Evolutionary conservation across 2,329 filamentous ascomycete species (phyloP), one percentile per base, ranked within the genome.

Genomic region (Botrytis cinerea): DNA sequence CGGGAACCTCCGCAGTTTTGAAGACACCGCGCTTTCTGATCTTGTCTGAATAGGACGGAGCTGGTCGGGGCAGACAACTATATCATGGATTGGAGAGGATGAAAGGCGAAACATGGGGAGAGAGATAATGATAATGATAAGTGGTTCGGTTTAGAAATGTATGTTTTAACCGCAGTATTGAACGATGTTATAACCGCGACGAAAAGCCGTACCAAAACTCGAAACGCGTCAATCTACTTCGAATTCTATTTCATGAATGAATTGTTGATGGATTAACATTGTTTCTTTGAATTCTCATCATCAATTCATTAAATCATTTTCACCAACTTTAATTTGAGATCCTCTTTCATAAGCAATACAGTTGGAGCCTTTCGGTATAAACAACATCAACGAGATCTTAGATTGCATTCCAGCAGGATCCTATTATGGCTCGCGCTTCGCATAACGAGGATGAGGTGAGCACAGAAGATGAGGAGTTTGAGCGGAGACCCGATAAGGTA

Each of bases 401-500:
- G 63, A 66, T 38, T 66, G 7, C 28, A 38, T 66, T 48, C 28
- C 63, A 68, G 38, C n/a, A 57, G 40, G 2, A 38, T 32, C n/a
- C 35, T n/a, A 22, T 28, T 28, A 60, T 61, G 59, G 14, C 32
- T n/a, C 54, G 4, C 28, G 46, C 28, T 35, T 18, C 22, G 40
- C 68, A 60, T 25, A n/a, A 28, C 25, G 66, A 68, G 18, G 66
- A 57, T 43, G 64, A 28, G 43, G 48, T 68, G 25, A 57, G 32
- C 48, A 57, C 68, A 40, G 54, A 70, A 48, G 54, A 48, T 60
- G 38, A 54, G 51, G 12, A 38, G 5, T 48, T 46, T 40, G 32
- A 70, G 62, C 66, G 51, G 67, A 66, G 51, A 68, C 63, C 48
- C 40, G 40, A 48, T 48, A 59, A 59, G 38, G 54, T 57, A 45